Conservation (phyloP, 2,329 filamentous ascomycete species). For the Zymoseptoria passerinii region DNA sequence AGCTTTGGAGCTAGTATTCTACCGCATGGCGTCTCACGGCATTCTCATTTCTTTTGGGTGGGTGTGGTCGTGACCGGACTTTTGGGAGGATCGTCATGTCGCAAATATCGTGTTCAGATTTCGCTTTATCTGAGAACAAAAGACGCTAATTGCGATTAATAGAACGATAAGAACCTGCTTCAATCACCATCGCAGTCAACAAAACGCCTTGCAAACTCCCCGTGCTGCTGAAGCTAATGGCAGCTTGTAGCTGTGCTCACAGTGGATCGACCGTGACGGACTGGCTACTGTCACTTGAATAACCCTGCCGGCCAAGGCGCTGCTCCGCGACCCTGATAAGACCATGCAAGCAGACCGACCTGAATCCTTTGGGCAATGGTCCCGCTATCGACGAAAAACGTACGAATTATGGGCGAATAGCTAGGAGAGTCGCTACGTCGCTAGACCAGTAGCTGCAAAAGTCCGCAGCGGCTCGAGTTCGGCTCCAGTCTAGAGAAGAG, state of each 20-base stretch:
- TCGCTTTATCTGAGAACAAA: not conserved
- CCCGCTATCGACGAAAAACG: no score
- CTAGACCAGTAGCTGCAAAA: not conserved
- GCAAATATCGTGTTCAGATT: not conserved
- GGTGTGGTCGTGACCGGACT: no score
- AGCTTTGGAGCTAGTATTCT: no score
- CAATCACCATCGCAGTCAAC: not conserved
- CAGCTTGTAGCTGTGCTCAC: no score
- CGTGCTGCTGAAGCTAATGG: not conserved
- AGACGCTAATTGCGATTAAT: not conserved
- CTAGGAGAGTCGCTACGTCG: not conserved
- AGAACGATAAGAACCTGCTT: not conserved
- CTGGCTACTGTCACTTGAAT: not conserved
- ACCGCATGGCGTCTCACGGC: not conserved
- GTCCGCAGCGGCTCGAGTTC: not conserved
- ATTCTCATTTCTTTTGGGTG: not conserved
- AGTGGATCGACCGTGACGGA: not conserved
- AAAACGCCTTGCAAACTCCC: not conserved
- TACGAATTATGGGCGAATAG: no score
- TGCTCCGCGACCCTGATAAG: not conserved
- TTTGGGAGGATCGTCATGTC: not conserved
- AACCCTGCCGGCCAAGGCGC: not conserved
- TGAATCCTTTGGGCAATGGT: not conserved
- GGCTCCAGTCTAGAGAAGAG: slow-evolving; percentile 61
- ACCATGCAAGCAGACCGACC: not conserved